Evolutionary conservation across 2,329 filamentous ascomycete species (phyloP).

Genomic region (Fusarium sp.): DNA sequence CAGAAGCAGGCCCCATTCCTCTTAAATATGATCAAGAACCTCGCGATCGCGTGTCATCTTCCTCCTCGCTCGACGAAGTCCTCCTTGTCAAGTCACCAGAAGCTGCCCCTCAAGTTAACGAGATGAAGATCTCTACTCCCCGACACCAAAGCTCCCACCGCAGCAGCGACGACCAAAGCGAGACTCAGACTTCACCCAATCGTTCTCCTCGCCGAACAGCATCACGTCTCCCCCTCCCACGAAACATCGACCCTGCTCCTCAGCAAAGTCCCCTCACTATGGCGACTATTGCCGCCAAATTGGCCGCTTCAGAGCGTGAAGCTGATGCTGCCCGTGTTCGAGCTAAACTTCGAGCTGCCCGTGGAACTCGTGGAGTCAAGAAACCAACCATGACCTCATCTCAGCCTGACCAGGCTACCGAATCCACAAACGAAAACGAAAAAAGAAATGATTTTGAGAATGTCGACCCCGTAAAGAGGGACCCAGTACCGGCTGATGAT

Average conservation of each 20-base stretch:
- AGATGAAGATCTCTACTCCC: slow-evolving; percentile 31
- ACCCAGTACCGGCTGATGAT: slow-evolving; percentile 36
- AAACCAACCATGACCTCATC: slow-evolving; percentile 45
- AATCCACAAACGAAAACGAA: slow-evolving; percentile 15
- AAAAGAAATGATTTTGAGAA: slow-evolving; percentile 36
- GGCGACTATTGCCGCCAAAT: slow-evolving; percentile 71
- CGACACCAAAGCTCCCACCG: slow-evolving; percentile 33
- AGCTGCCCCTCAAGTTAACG: slow-evolving; percentile 14
- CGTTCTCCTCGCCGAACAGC: slow-evolving; percentile 37
- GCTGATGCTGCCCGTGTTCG: slow-evolving; percentile 72
- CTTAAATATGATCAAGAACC: slow-evolving; percentile 8
- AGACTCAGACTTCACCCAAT: slow-evolving; percentile 23
- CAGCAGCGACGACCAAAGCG: slow-evolving; percentile 26
- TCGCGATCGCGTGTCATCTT: slow-evolving; percentile 45
- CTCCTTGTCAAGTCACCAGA: slow-evolving; percentile 46
- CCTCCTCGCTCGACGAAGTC: slow-evolving; percentile 51
- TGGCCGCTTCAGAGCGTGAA: slow-evolving; percentile 72
- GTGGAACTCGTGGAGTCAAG: slow-evolving; percentile 51
- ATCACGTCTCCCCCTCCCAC: slow-evolving; percentile 48
- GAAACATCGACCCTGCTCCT: slow-evolving; percentile 53
- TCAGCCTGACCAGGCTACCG: slow-evolving; percentile 28
- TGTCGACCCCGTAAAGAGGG: slow-evolving; percentile 53
- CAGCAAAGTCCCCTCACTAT: slow-evolving; percentile 70
- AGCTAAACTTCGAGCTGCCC: slow-evolving; percentile 70
- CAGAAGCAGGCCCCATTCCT: slow-evolving; percentile 34